Evolutionary conservation across 176 grass and related monocot genomes (phyloP), one percentile per base, ranked within the genome.

Genomic region (Oryza glumipatula): DNA sequence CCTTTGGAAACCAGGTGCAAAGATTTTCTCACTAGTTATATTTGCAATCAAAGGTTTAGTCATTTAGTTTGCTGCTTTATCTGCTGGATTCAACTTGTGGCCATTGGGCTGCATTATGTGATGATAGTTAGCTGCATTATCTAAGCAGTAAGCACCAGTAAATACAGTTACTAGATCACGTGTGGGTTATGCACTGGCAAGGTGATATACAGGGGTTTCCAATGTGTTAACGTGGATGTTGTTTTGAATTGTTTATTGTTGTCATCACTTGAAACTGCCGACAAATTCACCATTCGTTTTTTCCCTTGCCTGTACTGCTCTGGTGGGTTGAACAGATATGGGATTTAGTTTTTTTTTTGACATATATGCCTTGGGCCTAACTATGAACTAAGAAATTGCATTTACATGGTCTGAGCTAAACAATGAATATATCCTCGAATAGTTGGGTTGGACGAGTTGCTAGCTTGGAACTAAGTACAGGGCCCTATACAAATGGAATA

Each of bases 31-130:
- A 61, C 26, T 70, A 6, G 4, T 63, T 63, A 30, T 82, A 63
- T 72, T 14, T 81, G 1, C 30, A 71, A 52, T 82, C 12, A 61
- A 30, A 61, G 8, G 72, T 72, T 70, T 80, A 70, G 7, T 23
- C 14, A 81, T 35, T 82, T 60, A 71, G 33, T 56, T 72, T 82
- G 79, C 46, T 60, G 8, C 39, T 43, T 33, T 82, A 28, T 58
- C 41, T 67, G 19, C 15, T 21, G 43, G 11, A 2, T 80, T 76
- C 36, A 11, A 72, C 52, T 72, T 72, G n/a, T 44, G 68, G 35
- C 49, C 68, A 72, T 82, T 61, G 13, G 68, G 3, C 79, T 60
- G 70, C 58, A 61, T 82, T 52, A 61, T 5, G 10, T 60, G 49
- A 61, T 28, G 33, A 72, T 33, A 28, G 21, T 71, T 44, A 36